Evolutionary conservation across 257 asterid species (phyloP), one percentile per base, ranked within the genome.

Genomic region (Galeopsis tetrahit): DNA sequence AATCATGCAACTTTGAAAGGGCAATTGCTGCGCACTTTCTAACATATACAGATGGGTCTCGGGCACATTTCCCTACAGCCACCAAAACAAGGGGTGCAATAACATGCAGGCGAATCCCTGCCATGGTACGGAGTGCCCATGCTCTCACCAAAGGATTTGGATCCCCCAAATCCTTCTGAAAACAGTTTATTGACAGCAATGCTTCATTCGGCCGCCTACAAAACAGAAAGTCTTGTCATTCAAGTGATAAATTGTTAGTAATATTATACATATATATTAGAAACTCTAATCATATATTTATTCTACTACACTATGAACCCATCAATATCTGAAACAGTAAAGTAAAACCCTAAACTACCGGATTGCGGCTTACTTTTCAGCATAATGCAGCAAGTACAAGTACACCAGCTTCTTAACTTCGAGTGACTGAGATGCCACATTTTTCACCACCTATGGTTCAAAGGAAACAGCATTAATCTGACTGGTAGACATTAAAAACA

Each of bases 371-470:
- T 88, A 91, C 99, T 90, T 89, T 77, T 91, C 97, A 69, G 99
- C 98, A 78, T 95, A 92, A 65, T 95, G 99, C 78, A 91, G 88
- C 75, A 95, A 80, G 77, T 95, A 95, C 85, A 90, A 77, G 90
- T 95, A 95, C 70, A 86, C 98, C 60, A 95, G 91, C 93, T 95
- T 95, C 91, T 95, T 95, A 63, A 92, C 96, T 84, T 92, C 97
- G 71, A 88, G 59, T 6, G 99, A 88, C 71, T 85, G 96, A 4
- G 99, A 84, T 10, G 99, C 98, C 66, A 94, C 99, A 68, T 91
- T 94, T 79, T 94, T 94, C 86, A 94, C 99, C 77, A 91, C 97
- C 98, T 86, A 81, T n/a, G 63, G 61, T 73, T 68, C 66, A 35
- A 60, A 71, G 21, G 52, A 61, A 61, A 48, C 72, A 69, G 10